These are phyloP conservation scores for Ceratonia siliqua DNA, from an alignment of 306 rosid species.

Conservation along the genomic window DNA sequence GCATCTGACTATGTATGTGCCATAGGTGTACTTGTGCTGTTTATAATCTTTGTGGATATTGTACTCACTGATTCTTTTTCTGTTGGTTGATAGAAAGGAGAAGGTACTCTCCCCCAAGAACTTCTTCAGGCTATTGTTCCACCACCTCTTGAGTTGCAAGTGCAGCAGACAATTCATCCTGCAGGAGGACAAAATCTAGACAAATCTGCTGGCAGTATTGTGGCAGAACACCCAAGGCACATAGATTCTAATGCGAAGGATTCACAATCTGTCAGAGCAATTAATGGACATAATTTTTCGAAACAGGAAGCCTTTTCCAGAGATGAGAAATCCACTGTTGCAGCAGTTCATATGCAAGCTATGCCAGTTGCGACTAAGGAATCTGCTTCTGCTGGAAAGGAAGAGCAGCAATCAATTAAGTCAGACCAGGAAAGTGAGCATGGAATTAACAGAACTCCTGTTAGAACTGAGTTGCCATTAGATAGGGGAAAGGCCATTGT, in stretches of 20 bases:
- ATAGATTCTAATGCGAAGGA: slow-evolving; percentile 61
- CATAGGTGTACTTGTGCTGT: neutral
- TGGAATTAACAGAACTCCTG: slow-evolving; percentile 47
- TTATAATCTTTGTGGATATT: slow-evolving; percentile 29
- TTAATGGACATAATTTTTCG: slow-evolving; percentile 50
- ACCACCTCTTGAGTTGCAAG: slow-evolving; percentile 80
- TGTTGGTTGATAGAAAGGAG: slow-evolving; percentile 81
- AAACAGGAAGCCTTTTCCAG: slow-evolving; percentile 62
- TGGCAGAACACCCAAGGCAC: slow-evolving; percentile 55
- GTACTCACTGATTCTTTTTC: slow-evolving; percentile 35
- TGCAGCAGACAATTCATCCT: slow-evolving; percentile 63
- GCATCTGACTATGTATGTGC: slow-evolving; percentile 8
- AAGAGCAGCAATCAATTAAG: slow-evolving; percentile 64
- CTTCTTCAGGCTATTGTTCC: slow-evolving; percentile 88
- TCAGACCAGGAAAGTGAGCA: slow-evolving; percentile 67
- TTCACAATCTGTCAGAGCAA: slow-evolving; percentile 48
- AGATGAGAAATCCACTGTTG: slow-evolving; percentile 57
- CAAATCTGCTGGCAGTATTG: slow-evolving; percentile 56
- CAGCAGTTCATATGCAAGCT: slow-evolving; percentile 54
- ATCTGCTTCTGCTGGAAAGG: slow-evolving; percentile 68
- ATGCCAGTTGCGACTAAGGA: slow-evolving; percentile 56
- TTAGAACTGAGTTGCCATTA: slow-evolving; percentile 55
- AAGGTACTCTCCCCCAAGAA: slow-evolving; percentile 87
- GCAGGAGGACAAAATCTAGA: slow-evolving; percentile 65
- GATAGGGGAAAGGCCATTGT: slow-evolving; percentile 87